Conservation (phyloP, 2,329 filamentous ascomycete species). For the Polychaeton citri region DNA sequence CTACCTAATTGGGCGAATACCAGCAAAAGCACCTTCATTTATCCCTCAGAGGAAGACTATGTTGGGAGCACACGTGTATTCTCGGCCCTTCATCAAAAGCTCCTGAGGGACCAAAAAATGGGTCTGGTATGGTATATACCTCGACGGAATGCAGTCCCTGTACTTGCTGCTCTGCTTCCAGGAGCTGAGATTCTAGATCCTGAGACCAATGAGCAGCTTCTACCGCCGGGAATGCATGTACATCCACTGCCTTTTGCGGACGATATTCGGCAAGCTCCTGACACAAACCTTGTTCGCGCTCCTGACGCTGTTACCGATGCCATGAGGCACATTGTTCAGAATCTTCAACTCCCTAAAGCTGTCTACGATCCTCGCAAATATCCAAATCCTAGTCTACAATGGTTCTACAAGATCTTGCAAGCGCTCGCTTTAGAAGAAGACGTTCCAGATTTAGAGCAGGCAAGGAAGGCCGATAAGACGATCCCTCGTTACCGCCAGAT, state of each 20-base stretch:
- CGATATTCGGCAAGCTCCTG: conserved; percentile 65
- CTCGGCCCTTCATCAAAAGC: conserved; percentile 76
- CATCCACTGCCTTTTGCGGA: conserved; percentile 80
- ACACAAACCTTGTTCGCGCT: conserved; percentile 41
- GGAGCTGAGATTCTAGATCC: conserved; percentile 50
- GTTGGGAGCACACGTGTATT: conserved; percentile 89
- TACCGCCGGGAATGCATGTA: conserved; percentile 80
- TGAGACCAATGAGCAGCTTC: conserved; percentile 52
- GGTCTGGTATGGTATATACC: conserved; percentile 83
- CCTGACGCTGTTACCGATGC: conserved; percentile 62
- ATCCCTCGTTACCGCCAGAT: conserved; percentile 77
- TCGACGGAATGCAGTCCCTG: conserved; percentile 64
- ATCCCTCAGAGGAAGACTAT: conserved; percentile 80
- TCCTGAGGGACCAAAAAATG: conserved; percentile 66
- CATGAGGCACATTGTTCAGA: conserved; percentile 73
- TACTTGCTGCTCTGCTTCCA: conserved; percentile 69
- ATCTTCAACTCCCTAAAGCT: conserved; percentile 76
- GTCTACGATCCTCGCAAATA: conserved; percentile 77
- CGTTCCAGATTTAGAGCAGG: conserved; percentile 44
- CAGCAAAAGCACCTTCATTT: conserved; percentile 82
- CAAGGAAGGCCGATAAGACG: conserved; percentile 59
- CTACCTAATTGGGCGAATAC: conserved; percentile 75
- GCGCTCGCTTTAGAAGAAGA: conserved; percentile 86
- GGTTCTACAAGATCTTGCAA: conserved; percentile 93
- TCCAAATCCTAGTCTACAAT: conserved; percentile 74